Conservation (phyloP, 164 flowering plant species). For the Berberis thunbergii region DNA sequence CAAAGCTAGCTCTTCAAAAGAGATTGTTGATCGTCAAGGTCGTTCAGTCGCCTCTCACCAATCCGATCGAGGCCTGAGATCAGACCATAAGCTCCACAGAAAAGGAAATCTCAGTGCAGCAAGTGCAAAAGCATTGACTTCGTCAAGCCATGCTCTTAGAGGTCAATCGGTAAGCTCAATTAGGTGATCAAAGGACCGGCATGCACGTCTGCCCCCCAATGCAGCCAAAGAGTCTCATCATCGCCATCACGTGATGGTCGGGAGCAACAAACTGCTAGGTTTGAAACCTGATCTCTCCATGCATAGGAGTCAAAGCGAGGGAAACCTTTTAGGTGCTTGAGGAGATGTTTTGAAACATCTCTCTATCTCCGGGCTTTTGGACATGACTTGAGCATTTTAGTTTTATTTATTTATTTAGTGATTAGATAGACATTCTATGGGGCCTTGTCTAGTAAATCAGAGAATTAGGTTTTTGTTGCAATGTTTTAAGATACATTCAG, state of each 20-base stretch:
- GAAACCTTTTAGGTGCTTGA: slow-evolving; percentile 47
- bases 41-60: background rate
- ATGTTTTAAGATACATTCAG: no score
- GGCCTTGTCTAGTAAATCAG: no score
- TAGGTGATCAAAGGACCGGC: slow-evolving; percentile 39
- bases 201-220: slow-evolving; percentile 39
- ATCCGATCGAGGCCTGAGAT: background rate
- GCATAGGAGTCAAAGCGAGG: slow-evolving; percentile 70
- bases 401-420: no score
- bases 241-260: slow-evolving; percentile 20
- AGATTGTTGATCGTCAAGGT: background rate
- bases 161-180: slow-evolving; percentile 32
- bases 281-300: slow-evolving; percentile 30
- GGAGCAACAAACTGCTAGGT: slow-evolving; percentile 23
- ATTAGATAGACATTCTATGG: no score
- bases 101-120: background rate
- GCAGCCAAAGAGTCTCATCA: slow-evolving; percentile 29
- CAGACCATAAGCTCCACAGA: background rate
- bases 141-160: slow-evolving; percentile 32
- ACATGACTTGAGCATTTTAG: no score
- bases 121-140: background rate
- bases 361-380: background rate
- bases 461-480: no score
- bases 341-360: background rate
- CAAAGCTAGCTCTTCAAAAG: background rate